These are phyloP conservation scores for Alnus rubra DNA, from an alignment of 306 rosid genomes.

Conservation along the genomic window DNA sequence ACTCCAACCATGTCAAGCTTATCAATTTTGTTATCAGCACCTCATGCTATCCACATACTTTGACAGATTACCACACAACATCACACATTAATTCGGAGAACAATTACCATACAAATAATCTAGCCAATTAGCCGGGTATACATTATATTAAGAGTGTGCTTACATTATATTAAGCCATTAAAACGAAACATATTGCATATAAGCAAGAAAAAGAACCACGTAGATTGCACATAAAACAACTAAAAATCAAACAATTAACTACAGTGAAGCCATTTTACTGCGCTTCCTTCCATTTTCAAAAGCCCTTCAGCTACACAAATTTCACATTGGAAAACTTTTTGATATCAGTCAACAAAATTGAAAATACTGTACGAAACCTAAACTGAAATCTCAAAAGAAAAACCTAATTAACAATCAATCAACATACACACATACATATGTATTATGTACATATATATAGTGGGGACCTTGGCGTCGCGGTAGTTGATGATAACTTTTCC, in stretches of 20 bases:
- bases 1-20: neutral
- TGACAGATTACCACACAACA: neutral
- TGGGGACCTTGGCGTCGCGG: constrained; percentile 81
- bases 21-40: neutral
- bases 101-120: no score
- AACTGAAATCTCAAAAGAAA: neutral
- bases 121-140: no score
- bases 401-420: neutral
- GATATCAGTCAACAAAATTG: neutral
- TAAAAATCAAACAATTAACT: neutral
- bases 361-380: neutral
- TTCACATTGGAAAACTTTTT: neutral
- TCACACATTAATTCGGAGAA: neutral
- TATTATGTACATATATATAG: neutral
- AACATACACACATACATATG: neutral
- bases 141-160: no score
- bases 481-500: constrained; percentile 84
- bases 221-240: neutral
- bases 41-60: neutral
- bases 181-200: neutral
- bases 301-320: neutral
- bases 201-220: neutral
- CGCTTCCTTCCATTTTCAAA: neutral
- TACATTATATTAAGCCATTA: neutral
- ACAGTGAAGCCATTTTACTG: neutral